Base-by-base conservation (phyloP, 2,329 filamentous ascomycete genomes). In the Elsinoe australis region DNA sequence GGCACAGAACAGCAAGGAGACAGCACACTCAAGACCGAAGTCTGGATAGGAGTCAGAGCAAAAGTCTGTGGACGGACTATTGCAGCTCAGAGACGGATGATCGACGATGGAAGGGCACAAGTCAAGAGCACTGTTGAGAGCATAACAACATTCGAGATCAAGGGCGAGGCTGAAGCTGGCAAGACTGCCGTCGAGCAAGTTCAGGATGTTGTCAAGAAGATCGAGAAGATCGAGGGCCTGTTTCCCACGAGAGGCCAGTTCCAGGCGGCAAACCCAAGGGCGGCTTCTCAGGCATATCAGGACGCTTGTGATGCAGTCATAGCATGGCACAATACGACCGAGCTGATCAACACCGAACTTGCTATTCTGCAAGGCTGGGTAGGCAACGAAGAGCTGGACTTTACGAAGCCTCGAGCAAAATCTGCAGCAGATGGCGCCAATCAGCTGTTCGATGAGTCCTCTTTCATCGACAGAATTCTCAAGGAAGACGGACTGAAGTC, bases 401-500 rank as follows among this genome's bases (percentile, higher is more conserved):
- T 96, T 62, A 80, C 80, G 44, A 84, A 85, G 60, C 76, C 82
- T 17, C 83, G 84, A 54, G 75, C 80, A 47, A 78, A 79, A 51
- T 83, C 85, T 1, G 78, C 80, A 2, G 58, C 59, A 38, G 61
- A 61, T 35, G 76, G 74, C 52, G 79, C 79, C 52, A 80, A 83
- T 56, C 85, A 87, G 50, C 78, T 95, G 39, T 81, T 82, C 19
- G 90, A 96, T 59, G 89, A 95, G 58, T 83, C 87, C 0, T 94
- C 88, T 0, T 98, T 98, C 66, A 78, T 98, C 49, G 92, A 98
- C 64, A 79, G 90, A 34, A 79, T 98, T 21, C 77, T 98, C 71
- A 96, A 96, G 61, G 90, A 96, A 64, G 92, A 96, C 61, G 89
- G 88, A 1, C 73, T 98, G 39, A 90, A 88, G 59, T 95, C 89